Conservation (phyloP, 2,329 filamentous ascomycete species). For the Stromatinia cepivora region DNA sequence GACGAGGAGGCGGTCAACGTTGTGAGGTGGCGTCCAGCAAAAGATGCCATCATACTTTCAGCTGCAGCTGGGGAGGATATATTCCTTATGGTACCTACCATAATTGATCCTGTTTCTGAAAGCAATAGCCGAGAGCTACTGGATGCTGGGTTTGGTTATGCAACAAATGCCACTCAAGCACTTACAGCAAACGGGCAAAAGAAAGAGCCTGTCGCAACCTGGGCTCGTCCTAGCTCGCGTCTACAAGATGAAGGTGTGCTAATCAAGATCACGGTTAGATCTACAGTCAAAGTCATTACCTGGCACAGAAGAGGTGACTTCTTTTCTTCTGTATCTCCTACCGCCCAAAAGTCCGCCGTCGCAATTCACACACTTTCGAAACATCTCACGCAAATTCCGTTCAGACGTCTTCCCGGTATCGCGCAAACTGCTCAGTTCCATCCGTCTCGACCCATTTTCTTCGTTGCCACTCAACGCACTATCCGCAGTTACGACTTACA, state of each 20-base stretch:
- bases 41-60: conserved; percentile 77
- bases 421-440: conserved; percentile 93
- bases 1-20: conserved; percentile 78
- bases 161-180: conserved; percentile 61
- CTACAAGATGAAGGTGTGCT: conserved; percentile 78
- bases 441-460: conserved; percentile 87
- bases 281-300: conserved; percentile 80
- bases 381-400: conserved; percentile 91
- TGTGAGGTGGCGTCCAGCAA: conserved; percentile 85
- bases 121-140: conserved; percentile 72
- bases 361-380: conserved; percentile 94
- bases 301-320: conserved; percentile 97
- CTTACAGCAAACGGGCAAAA: conserved; percentile 56
- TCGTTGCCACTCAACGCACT: conserved; percentile 90
- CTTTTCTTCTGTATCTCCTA: conserved; percentile 85
- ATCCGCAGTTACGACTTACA: conserved; percentile 94
- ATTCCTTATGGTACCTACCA: conserved; percentile 77
- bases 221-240: conserved; percentile 74
- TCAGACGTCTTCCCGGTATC: conserved; percentile 72
- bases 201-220: conserved; percentile 77
- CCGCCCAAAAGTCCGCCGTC: conserved; percentile 75
- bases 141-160: conserved; percentile 91
- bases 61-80: conserved; percentile 83
- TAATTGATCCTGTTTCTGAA: conserved; percentile 71
- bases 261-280: conserved; percentile 76